Conservation (phyloP, 2,329 filamentous ascomycete genomes). For the Sporothrix pallida region DNA sequence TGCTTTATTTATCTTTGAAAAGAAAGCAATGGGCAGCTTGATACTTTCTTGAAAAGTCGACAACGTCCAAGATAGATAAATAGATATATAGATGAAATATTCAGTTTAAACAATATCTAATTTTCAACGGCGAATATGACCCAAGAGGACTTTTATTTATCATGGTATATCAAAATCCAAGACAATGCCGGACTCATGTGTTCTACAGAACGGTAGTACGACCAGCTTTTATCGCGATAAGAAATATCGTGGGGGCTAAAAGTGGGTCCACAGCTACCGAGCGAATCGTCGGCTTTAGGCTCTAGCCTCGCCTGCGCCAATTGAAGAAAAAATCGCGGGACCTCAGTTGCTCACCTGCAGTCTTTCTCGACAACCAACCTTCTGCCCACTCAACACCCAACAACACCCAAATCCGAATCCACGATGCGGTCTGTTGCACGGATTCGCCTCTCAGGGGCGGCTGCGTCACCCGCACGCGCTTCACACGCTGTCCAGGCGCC, state of each 20-base stretch:
- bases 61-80: too few species aligned
- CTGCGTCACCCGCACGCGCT: neutral
- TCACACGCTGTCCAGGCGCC: neutral
- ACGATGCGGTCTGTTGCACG: slow-evolving; percentile 26
- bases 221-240: too few species aligned
- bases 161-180: neutral
- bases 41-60: too few species aligned
- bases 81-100: too few species aligned
- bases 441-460: slow-evolving; percentile 27
- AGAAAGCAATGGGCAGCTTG: too few species aligned
- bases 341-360: neutral
- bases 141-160: neutral
- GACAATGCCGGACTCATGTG: too few species aligned
- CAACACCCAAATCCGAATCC: neutral
- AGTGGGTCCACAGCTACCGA: slow-evolving; percentile 8
- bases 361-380: slow-evolving; percentile 4
- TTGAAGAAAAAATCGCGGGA: slow-evolving; percentile 30
- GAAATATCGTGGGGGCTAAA: neutral
- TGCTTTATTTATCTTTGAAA: too few species aligned
- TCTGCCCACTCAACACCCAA: neutral
- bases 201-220: too few species aligned
- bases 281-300: slow-evolving; percentile 16
- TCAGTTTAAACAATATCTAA: too few species aligned
- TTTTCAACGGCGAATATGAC: too few species aligned
- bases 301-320: neutral